Base-by-base conservation (phyloP, 139 green algal genomes). In the Spirogloea muscicola region DNA sequence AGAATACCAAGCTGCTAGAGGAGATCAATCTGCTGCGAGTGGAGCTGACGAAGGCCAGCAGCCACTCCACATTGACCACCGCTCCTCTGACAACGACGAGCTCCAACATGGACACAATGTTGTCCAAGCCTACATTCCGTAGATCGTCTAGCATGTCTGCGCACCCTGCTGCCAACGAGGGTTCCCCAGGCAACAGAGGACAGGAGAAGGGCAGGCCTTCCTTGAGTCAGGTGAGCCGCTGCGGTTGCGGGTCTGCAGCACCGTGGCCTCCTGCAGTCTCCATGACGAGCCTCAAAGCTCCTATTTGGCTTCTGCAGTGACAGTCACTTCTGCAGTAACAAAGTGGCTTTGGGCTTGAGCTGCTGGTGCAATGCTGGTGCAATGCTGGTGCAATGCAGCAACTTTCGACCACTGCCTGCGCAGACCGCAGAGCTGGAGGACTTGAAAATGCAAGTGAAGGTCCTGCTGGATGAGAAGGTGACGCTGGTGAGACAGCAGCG, bases 1-100 rank as follows among this genome's bases (percentile, higher is more conserved):
- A 76, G 62, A 77, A 66, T 13, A 31, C 74, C 27, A 36, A 71
- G 41, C 29, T 79, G 40, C 33, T 74, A 42, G 70, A 80, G 64
- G 72, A 80, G 60, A 27, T 77, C 27, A 49, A 69, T 25, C 29
- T 77, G 51, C 40, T 76, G 62, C 72, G 62, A 3, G 31, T 67
- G 0, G 44, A 80, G 25, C 72, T 76, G 31, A 80, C 72, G 0
- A 49, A 51, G 21, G 68, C 68, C 41, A 71, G 67, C 58, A 42
- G 52, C 49, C 9, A 41, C 37, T 33, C 52, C 6, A 7, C 6
- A 7, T 33, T 43, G 31, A 7, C 6, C 5, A 62, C 31, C 9
- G 18, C 3, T 4, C 18, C 65, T 10, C 10, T 44, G 25, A n/a
- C n/a, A n/a, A n/a, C n/a, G n/a, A n/a, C n/a, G n/a, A n/a, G n/a